Evolutionary conservation across 352 stramenopile genomes (phyloP).

Genomic region (Paralagenidium karlingii): DNA sequence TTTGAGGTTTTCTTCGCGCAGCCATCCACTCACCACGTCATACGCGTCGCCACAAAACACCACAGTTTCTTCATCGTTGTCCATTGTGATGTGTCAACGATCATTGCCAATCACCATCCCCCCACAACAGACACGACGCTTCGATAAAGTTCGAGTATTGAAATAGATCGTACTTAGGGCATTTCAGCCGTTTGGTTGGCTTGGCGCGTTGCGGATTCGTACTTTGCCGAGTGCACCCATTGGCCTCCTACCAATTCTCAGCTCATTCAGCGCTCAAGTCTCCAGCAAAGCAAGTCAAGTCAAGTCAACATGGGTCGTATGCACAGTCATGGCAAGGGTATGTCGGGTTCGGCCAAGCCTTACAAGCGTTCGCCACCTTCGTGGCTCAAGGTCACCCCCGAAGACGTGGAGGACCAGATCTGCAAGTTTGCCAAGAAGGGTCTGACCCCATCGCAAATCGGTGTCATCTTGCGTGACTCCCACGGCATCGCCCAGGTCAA

Average conservation of each 20-base stretch:
- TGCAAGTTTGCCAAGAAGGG: slow-evolving; percentile 99
- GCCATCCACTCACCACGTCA: slow-evolving; percentile 51
- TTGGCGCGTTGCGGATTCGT: background rate
- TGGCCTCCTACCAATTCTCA: background rate
- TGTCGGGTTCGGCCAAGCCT: slow-evolving; percentile 96
- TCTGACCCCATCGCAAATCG: slow-evolving; percentile 95
- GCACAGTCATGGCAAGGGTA: slow-evolving; percentile 98
- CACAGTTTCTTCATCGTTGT: slow-evolving; percentile 32
- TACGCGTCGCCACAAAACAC: slow-evolving; percentile 38
- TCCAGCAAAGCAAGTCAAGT: background rate
- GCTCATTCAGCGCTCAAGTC: background rate
- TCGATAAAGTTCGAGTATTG: background rate
- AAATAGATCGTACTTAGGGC: background rate
- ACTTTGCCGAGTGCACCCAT: background rate
- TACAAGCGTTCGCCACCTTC: slow-evolving; percentile 99
- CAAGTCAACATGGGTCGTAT: slow-evolving; percentile 94
- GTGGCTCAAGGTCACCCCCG: slow-evolving; percentile 95
- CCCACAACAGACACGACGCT: background rate
- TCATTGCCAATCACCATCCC: no score
- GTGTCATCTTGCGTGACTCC: slow-evolving; percentile 99
- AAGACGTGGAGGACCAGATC: slow-evolving; percentile 98
- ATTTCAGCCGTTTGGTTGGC: background rate
- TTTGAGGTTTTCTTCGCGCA: no score
- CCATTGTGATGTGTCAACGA: slow-evolving; percentile 6
- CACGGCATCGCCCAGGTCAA: slow-evolving; percentile 99